phyloP scores from a whole-genome alignment of 306 rosid genomes.

The Cucurbita moschata region DNA sequence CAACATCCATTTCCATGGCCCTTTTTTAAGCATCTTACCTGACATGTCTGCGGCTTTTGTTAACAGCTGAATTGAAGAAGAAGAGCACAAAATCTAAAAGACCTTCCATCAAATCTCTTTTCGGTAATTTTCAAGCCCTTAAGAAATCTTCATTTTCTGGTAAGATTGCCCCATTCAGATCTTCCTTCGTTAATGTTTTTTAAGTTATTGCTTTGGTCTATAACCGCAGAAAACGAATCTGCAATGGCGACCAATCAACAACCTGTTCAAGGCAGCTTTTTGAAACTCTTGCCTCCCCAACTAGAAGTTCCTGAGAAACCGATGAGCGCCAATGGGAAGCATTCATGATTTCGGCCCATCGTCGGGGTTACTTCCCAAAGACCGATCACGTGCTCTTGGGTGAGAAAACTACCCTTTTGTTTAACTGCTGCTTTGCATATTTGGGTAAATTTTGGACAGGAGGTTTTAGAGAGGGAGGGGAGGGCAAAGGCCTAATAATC shows the following conservation, averaged over 20 bases:
- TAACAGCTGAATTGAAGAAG: slow-evolving; percentile 93
- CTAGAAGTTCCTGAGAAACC: slow-evolving; percentile 60
- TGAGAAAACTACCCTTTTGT: slow-evolving; percentile 1
- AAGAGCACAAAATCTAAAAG: slow-evolving; percentile 75
- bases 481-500: background rate
- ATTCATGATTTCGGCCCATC: background rate
- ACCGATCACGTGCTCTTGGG: background rate
- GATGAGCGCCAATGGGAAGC: slow-evolving; percentile 28
- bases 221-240: slow-evolving; percentile 56
- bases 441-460: slow-evolving; percentile 4
- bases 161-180: background rate
- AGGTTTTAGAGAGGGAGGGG: slow-evolving; percentile 1
- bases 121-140: slow-evolving; percentile 34
- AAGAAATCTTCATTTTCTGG: background rate
- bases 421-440: slow-evolving; percentile 1
- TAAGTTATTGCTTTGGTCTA: background rate
- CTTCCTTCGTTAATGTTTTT: background rate
- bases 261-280: slow-evolving; percentile 72
- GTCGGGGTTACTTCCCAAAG: background rate
- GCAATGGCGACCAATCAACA: slow-evolving; percentile 35
- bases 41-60: background rate
- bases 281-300: slow-evolving; percentile 61
- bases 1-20: slow-evolving; percentile 1
- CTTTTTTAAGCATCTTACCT: background rate
- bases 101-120: slow-evolving; percentile 83